phyloP scores from a whole-genome alignment of 352 stramenopile species.

The Pythium phragmitis region DNA sequence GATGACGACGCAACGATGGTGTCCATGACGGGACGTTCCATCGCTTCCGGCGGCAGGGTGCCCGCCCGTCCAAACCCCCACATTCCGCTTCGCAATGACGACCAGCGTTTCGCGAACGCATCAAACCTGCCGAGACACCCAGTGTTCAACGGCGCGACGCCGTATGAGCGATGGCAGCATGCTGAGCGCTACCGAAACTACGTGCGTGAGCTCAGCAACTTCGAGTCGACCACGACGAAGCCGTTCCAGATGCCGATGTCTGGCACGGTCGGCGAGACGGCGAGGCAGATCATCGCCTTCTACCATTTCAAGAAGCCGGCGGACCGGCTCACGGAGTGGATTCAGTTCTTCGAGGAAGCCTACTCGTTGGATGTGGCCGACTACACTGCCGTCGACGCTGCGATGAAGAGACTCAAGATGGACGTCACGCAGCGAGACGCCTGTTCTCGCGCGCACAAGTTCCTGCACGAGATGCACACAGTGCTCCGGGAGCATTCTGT shows the following conservation, averaged over 20 bases:
- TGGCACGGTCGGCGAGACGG: not conserved
- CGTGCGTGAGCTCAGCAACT: not conserved
- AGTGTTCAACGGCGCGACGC: too few species aligned
- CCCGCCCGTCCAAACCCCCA: too few species aligned
- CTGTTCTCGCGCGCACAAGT: too few species aligned
- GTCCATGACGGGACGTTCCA: too few species aligned
- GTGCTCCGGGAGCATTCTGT: not conserved
- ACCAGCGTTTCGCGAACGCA: too few species aligned
- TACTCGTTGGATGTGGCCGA: not conserved
- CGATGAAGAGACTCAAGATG: conserved; percentile 12
- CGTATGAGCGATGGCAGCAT: not conserved
- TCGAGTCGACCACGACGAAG: not conserved
- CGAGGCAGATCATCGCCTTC: not conserved
- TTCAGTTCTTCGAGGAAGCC: not conserved
- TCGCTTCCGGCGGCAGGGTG: too few species aligned
- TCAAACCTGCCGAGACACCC: too few species aligned
- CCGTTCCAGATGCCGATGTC: not conserved
- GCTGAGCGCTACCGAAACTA: too few species aligned
- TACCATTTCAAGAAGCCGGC: not conserved
- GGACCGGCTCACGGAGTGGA: not conserved
- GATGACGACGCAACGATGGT: too few species aligned
- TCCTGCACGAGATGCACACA: conserved; percentile 2
- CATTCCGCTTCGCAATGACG: too few species aligned
- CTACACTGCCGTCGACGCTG: conserved; percentile 4
- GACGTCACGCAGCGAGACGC: too few species aligned